Percentiles rank a stretch among this genome's conserved stretches.
Conservation (phyloP, 257 asterid genomes). For the Solanum medicagineum region DNA sequence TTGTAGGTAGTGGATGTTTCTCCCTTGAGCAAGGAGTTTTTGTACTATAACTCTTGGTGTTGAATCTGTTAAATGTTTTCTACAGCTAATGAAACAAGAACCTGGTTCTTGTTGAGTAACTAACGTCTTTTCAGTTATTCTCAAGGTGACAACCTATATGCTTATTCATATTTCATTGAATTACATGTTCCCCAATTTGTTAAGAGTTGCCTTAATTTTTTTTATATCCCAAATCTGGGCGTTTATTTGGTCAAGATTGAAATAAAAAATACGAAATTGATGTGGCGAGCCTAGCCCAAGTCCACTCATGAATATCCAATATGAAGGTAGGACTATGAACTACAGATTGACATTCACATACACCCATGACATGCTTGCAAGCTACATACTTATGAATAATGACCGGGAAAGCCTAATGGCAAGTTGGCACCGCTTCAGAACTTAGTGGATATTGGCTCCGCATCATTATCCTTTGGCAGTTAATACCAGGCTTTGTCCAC, state of each 20-base stretch:
- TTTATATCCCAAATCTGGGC: background rate
- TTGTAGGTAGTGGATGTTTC: too few species aligned
- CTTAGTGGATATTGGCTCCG: background rate
- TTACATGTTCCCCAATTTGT: background rate
- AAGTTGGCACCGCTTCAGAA: background rate
- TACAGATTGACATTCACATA: background rate
- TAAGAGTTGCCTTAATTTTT: background rate
- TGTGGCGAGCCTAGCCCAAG: background rate
- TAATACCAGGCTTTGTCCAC: background rate
- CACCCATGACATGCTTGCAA: background rate
- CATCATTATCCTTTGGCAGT: background rate
- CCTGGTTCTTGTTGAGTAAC: too few species aligned
- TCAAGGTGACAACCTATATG: background rate
- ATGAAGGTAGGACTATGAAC: background rate
- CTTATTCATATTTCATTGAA: background rate
- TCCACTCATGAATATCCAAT: background rate
- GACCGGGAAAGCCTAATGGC: background rate
- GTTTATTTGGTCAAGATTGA: background rate
- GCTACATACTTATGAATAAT: background rate
- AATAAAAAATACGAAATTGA: background rate
- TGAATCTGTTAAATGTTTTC: too few species aligned
- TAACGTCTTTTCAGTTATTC: too few species aligned
- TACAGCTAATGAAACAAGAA: too few species aligned
- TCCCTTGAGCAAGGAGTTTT: too few species aligned
- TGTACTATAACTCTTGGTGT: too few species aligned